Base-by-base conservation (phyloP, 2,329 filamentous ascomycete genomes). In the Massarina eburnea region DNA sequence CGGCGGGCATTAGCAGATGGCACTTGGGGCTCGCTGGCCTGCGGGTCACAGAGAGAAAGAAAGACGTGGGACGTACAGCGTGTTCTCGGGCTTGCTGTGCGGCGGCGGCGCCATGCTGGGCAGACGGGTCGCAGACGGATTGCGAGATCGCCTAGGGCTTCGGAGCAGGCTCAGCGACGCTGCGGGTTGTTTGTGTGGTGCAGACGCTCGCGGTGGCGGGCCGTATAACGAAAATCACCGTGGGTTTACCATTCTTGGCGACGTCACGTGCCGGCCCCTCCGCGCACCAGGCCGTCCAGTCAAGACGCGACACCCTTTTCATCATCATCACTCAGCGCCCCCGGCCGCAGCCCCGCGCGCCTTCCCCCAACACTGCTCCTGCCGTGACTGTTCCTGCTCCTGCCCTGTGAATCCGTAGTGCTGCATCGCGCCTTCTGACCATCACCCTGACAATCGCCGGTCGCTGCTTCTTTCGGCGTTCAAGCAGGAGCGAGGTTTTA, bases 1-100 rank as follows among this genome's bases (percentile, higher is more conserved):
- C 24, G 37, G 44, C n/a, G 29, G 36, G 39, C 19, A 50, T 61
- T 54, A 62, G 57, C 46, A 59, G 52, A 30, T 30, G 12, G 12
- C 6, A 8, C 12, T 7, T 26, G 24, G 27, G 5, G 12, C n/a
- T n/a, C n/a, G 27, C n/a, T 6, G 6, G 27, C 6, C 27, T 5
- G n/a, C 5, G 5, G 27, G 27, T 30, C 6, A 14, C 12, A 14
- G 12, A 30, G 12, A 8, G 27, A n/a, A n/a, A n/a, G n/a, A n/a
- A n/a, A n/a, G n/a, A n/a, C n/a, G n/a, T n/a, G n/a, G n/a, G n/a
- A 53, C 64, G 56, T 49, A 69, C 66, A 97, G 85, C 72, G 96
- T 91, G 86, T 99, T 99, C 80, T 99, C 94, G 70, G 94, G 94
- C 76, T 95, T 95, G 73, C 94, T 91, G 74, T 97, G 91, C 62